Conservation (phyloP, 1,284 basidiomycete species). For the Pseudozyma thailandica region DNA sequence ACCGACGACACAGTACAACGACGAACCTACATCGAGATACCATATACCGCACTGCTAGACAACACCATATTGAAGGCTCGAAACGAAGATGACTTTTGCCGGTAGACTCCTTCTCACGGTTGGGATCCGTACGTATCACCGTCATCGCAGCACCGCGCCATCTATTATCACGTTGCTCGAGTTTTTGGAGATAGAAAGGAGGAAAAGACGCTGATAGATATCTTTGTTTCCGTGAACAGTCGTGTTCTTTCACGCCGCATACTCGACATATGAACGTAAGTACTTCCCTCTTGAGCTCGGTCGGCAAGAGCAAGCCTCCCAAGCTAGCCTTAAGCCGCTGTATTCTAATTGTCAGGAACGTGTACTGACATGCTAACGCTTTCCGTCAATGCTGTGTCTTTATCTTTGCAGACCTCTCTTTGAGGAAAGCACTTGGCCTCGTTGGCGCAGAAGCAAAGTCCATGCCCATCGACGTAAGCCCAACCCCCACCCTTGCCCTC, state of each 20-base stretch:
- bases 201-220: too few relatives aligned
- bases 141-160: too few relatives aligned
- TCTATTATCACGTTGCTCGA: too few relatives aligned
- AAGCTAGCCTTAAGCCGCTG: background rate
- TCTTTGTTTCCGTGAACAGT: slow-evolving; percentile 13
- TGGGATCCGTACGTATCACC: slow-evolving; percentile 30
- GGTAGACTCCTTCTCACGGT: slow-evolving; percentile 29
- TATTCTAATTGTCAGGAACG: too few relatives aligned
- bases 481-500: background rate
- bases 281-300: background rate
- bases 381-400: background rate
- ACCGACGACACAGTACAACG: background rate
- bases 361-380: background rate
- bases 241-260: slow-evolving; percentile 57
- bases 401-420: slow-evolving; percentile 34
- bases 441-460: slow-evolving; percentile 27
- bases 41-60: background rate
- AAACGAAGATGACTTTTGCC: slow-evolving; percentile 19
- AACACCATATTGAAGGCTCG: background rate
- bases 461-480: slow-evolving; percentile 54
- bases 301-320: background rate
- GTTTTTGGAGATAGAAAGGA: too few relatives aligned
- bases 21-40: too few relatives aligned
- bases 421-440: slow-evolving; percentile 54
- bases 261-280: slow-evolving; percentile 62